Evolutionary conservation across 208 protist genomes (phyloP).

Genomic region (Phytomonas sp.): DNA sequence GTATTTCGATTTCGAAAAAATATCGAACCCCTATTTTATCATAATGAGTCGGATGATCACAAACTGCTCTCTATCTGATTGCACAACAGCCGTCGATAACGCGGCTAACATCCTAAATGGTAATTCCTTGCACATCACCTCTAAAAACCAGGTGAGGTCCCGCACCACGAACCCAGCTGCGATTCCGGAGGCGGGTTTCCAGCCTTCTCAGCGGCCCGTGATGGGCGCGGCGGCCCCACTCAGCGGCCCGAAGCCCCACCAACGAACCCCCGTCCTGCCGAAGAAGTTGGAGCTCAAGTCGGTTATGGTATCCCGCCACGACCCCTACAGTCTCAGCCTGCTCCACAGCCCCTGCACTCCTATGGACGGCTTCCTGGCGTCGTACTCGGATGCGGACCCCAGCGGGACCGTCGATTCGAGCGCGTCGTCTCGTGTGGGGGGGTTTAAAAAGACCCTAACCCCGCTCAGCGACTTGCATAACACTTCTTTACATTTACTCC

Average conservation of each 20-base stretch:
- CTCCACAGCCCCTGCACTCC: constrained; percentile 21
- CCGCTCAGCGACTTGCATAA: constrained; percentile 5
- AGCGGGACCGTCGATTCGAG: neutral
- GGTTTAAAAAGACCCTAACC: constrained; percentile 1
- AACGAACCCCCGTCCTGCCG: neutral
- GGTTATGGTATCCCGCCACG: constrained; percentile 19
- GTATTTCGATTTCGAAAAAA: constrained; percentile 5
- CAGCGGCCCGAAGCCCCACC: neutral
- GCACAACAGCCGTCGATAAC: constrained; percentile 67
- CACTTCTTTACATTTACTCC: neutral
- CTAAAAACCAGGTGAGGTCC: neutral
- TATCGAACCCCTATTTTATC: neutral
- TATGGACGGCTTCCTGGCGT: constrained; percentile 54
- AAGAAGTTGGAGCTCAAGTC: neutral
- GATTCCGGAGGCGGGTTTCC: neutral
- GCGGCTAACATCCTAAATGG: constrained; percentile 58
- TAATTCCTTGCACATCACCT: neutral
- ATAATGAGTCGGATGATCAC: constrained; percentile 16
- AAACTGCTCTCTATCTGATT: constrained; percentile 51
- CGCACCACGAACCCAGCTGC: neutral
- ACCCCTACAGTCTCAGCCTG: constrained; percentile 52
- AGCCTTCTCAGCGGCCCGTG: constrained; percentile 8
- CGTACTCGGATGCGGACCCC: constrained; percentile 33
- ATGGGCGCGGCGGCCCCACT: neutral
- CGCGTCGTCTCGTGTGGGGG: neutral